A percentile compares a stretch with the other conserved stretches of the same genome.
Conservation (phyloP, 1,284 basidiomycete species). For the Coriolopsis trogii region DNA sequence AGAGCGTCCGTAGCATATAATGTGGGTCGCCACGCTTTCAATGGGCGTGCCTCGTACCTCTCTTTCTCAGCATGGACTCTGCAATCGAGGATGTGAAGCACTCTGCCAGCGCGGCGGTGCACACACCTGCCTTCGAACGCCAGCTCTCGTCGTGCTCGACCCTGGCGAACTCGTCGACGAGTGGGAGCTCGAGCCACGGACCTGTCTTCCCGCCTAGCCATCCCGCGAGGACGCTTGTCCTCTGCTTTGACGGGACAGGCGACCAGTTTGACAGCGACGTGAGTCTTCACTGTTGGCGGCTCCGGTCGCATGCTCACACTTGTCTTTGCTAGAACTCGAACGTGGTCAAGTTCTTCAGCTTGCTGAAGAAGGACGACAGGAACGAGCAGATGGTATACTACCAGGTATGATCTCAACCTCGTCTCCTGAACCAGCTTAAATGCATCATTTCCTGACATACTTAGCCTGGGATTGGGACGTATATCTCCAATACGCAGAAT, state of each 20-base stretch:
- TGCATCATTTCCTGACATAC: background rate
- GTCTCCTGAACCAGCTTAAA: background rate
- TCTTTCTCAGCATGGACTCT: too few species aligned
- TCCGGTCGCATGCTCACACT: background rate
- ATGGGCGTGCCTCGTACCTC: too few species aligned
- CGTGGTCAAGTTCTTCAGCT: constrained; percentile 57
- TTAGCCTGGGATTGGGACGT: constrained; percentile 57
- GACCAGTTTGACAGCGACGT: constrained; percentile 59
- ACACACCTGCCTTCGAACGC: too few species aligned
- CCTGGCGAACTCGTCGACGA: too few species aligned
- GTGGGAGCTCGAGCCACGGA: too few species aligned
- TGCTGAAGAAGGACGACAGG: constrained; percentile 55
- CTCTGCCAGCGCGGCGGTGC: too few species aligned
- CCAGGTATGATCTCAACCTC: too few species aligned
- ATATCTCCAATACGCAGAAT: constrained; percentile 47
- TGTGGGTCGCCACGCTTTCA: too few species aligned
- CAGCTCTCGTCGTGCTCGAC: too few species aligned
- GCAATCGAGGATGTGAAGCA: too few species aligned
- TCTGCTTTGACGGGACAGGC: constrained; percentile 64
- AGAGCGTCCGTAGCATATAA: too few species aligned
- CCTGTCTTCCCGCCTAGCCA: constrained; percentile 37
- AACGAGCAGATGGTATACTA: constrained; percentile 62
- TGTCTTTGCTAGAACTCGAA: constrained; percentile 57
- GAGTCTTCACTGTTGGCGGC: constrained; percentile 20
- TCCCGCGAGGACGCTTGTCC: constrained; percentile 43